A percentile compares a stretch with the other conserved stretches of the same genome.
Evolutionary conservation across 148 eudicot genomes (phyloP).

Genomic region (Spergularia bocconei): DNA sequence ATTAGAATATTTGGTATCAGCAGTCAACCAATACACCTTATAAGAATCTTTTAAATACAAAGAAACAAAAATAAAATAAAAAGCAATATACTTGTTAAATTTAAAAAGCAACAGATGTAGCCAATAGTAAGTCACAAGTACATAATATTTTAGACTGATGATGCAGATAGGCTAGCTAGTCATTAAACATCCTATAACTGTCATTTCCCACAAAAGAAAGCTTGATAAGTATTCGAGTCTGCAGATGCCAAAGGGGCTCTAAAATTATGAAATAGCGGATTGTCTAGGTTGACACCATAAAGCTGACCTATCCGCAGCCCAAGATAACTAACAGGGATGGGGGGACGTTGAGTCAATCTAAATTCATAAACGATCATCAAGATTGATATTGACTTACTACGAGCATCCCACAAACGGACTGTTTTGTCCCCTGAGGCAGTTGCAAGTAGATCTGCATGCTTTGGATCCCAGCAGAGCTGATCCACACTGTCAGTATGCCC

Average conservation of each 20-base stretch:
- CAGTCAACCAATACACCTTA: too few relatives aligned
- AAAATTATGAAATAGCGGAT: background rate
- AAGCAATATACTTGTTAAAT: too few relatives aligned
- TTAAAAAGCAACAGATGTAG: too few relatives aligned
- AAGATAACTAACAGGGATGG: background rate
- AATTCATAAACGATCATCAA: background rate
- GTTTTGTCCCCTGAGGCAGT: constrained; percentile 99
- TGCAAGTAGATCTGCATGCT: constrained; percentile 84
- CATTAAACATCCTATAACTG: too few relatives aligned
- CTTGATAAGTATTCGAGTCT: too few relatives aligned
- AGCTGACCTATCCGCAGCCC: background rate
- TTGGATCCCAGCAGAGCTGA: constrained; percentile 99
- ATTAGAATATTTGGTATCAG: too few relatives aligned
- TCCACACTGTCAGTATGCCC: constrained; percentile 99
- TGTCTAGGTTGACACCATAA: background rate
- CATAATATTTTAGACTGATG: too few relatives aligned
- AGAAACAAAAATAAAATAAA: too few relatives aligned
- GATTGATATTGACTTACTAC: constrained; percentile 53
- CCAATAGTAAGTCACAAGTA: too few relatives aligned
- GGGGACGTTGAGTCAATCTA: background rate
- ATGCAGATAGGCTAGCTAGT: too few relatives aligned
- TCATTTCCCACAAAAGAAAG: too few relatives aligned
- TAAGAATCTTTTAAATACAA: too few relatives aligned
- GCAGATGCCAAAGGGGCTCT: background rate
- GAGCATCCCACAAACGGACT: constrained; percentile 98